These are phyloP conservation scores for Fraxinus cuspidata DNA, from an alignment of 257 asterid genomes.

Conservation along the genomic window DNA sequence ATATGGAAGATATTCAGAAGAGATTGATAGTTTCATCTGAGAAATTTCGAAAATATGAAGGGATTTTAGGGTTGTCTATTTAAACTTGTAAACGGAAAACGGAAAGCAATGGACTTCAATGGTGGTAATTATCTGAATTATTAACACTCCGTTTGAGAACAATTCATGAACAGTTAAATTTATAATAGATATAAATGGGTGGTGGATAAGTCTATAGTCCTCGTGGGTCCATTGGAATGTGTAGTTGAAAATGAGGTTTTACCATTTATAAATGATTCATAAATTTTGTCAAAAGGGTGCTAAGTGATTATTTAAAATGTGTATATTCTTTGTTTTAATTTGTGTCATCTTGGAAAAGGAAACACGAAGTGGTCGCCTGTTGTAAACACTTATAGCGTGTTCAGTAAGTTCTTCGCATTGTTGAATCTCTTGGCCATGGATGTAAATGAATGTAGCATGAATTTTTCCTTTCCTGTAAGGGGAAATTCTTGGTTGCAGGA, in stretches of 20 bases:
- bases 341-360: not conserved
- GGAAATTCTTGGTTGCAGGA: not conserved
- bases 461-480: not conserved
- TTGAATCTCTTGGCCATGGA: not conserved
- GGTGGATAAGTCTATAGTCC: too few relatives aligned
- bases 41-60: not conserved
- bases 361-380: not conserved
- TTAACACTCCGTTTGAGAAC: too few relatives aligned
- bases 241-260: too few relatives aligned
- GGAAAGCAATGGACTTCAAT: not conserved
- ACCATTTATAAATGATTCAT: too few relatives aligned
- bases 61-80: not conserved
- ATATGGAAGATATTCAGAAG: not conserved
- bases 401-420: not conserved
- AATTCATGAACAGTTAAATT: too few relatives aligned
- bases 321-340: conserved; percentile 12
- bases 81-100: not conserved
- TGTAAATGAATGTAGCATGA: not conserved
- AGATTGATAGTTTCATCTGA: not conserved
- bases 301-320: not conserved
- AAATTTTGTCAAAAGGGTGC: too few relatives aligned
- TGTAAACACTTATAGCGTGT: not conserved
- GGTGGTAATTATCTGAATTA: not conserved
- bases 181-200: too few relatives aligned
- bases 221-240: too few relatives aligned